Percentiles rank a stretch among this genome's conserved stretches.
phyloP scores from a whole-genome alignment of 2,329 filamentous ascomycete species.

The Ophiocordyceps sinensis region DNA sequence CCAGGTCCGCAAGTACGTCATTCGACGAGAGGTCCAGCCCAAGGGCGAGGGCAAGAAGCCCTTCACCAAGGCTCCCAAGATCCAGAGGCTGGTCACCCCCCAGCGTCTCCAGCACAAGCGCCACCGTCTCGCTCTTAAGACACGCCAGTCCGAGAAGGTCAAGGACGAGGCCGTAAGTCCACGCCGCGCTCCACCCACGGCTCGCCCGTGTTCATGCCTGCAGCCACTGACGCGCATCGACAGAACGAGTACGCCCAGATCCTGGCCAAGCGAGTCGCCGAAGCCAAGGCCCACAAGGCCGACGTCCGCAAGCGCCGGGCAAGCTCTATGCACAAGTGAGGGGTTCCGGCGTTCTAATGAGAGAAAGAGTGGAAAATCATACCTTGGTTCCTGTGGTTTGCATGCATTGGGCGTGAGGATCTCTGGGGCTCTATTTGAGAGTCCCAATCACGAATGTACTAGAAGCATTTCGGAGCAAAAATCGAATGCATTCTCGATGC shows the following conservation, averaged over 20 bases:
- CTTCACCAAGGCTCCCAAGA: conserved; percentile 99
- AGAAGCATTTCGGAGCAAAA: conserved; percentile 17
- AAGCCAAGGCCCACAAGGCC: conserved; percentile 87
- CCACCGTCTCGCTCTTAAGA: conserved; percentile 95
- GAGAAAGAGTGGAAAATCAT: conserved; percentile 15
- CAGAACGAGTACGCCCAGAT: conserved; percentile 95
- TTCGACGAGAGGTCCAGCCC: conserved; percentile 92
- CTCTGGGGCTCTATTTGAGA: conserved; percentile 7
- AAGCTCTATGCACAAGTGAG: conserved; percentile 86
- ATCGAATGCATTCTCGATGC: conserved; percentile 16
- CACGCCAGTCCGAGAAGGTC: conserved; percentile 88
- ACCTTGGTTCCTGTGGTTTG: conserved; percentile 19
- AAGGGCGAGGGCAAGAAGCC: conserved; percentile 95
- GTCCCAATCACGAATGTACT: conserved; percentile 20
- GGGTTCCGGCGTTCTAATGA: conserved; percentile 18
- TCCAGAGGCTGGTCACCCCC: conserved; percentile 98
- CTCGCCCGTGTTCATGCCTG: background rate
- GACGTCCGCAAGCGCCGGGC: conserved; percentile 95
- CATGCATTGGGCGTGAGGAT: conserved; percentile 27
- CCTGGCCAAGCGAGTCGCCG: conserved; percentile 90
- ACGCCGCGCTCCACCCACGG: background rate
- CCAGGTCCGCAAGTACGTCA: conserved; percentile 98
- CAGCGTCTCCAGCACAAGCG: conserved; percentile 99
- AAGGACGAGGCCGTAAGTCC: conserved; percentile 94
- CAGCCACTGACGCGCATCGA: conserved; percentile 17